These are phyloP conservation scores for Diaporthe vexans DNA, from an alignment of 2,329 filamentous ascomycete genomes.

Conservation along the genomic window DNA sequence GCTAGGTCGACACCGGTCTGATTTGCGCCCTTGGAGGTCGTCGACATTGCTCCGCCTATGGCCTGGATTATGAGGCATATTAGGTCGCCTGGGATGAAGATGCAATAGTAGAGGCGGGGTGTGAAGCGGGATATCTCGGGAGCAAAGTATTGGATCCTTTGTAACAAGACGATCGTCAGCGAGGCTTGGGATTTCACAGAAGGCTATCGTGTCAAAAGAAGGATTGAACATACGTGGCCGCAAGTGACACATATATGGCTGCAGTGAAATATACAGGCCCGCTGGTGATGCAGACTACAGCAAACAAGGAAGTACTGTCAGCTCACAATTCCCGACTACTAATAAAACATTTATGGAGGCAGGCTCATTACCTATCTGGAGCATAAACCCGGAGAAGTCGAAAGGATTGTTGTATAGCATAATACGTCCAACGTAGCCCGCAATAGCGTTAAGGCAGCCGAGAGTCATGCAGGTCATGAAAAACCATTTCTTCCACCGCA, in stretches of 20 bases:
- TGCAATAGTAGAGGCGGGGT: conserved; percentile 51
- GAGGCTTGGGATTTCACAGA: no score
- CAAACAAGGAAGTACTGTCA: background rate
- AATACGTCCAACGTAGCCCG: conserved; percentile 74
- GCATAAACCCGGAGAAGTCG: conserved; percentile 69
- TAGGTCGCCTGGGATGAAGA: conserved; percentile 64
- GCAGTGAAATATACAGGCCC: conserved; percentile 70
- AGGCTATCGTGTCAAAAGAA: background rate
- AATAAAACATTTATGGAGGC: background rate
- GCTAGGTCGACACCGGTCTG: conserved; percentile 62
- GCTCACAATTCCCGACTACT: background rate
- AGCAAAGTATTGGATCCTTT: conserved; percentile 48
- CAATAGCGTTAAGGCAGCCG: conserved; percentile 69
- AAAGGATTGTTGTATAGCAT: conserved; percentile 71
- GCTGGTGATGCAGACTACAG: conserved; percentile 68
- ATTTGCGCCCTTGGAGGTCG: conserved; percentile 53
- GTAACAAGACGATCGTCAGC: background rate
- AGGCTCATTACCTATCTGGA: conserved; percentile 68
- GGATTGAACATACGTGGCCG: conserved; percentile 48
- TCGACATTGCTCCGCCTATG: conserved; percentile 62
- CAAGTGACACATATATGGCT: conserved; percentile 75
- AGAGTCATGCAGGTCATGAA: conserved; percentile 66
- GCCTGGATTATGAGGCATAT: conserved; percentile 66
- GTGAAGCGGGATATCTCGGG: conserved; percentile 48
- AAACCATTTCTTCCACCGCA: conserved; percentile 62